phyloP scores from a whole-genome alignment of 2,329 filamentous ascomycete species.

The Mycosphaerella sp. region DNA sequence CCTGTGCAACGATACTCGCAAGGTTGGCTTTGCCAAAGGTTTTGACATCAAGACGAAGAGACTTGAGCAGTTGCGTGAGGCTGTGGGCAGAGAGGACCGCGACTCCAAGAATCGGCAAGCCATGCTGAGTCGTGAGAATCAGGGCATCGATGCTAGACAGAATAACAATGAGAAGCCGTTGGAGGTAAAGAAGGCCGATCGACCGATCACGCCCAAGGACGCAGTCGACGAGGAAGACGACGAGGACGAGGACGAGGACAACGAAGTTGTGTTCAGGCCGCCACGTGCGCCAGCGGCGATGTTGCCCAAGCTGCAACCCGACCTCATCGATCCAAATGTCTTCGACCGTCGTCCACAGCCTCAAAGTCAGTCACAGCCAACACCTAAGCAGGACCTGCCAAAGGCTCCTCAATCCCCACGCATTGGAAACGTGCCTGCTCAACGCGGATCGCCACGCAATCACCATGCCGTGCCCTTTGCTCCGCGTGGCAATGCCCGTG shows the following conservation, averaged over 20 bases:
- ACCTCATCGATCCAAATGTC: constrained; percentile 44
- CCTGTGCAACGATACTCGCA: constrained; percentile 44
- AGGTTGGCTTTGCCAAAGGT: constrained; percentile 42
- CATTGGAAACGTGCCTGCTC: constrained; percentile 2
- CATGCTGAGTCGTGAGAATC: constrained; percentile 27
- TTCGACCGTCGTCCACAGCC: constrained; percentile 38
- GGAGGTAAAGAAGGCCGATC: constrained; percentile 1
- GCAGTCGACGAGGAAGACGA: constrained; percentile 14
- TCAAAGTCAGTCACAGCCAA: not conserved
- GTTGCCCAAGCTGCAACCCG: constrained; percentile 24
- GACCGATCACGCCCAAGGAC: constrained; percentile 6
- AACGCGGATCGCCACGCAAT: constrained; percentile 19
- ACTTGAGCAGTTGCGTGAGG: constrained; percentile 46
- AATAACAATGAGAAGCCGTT: not conserved
- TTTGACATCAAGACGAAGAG: constrained; percentile 47
- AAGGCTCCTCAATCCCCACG: constrained; percentile 18
- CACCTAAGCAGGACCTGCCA: constrained; percentile 6
- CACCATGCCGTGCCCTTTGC: constrained; percentile 16
- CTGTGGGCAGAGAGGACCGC: constrained; percentile 44
- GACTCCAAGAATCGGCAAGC: constrained; percentile 38
- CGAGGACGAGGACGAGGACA: constrained; percentile 18
- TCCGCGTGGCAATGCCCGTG: constrained; percentile 22
- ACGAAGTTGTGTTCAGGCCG: constrained; percentile 26
- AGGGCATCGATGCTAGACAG: constrained; percentile 9
- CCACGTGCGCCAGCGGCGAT: constrained; percentile 31